phyloP scores from a whole-genome alignment of 2,329 filamentous ascomycete genomes.

The Massarina eburnea region DNA sequence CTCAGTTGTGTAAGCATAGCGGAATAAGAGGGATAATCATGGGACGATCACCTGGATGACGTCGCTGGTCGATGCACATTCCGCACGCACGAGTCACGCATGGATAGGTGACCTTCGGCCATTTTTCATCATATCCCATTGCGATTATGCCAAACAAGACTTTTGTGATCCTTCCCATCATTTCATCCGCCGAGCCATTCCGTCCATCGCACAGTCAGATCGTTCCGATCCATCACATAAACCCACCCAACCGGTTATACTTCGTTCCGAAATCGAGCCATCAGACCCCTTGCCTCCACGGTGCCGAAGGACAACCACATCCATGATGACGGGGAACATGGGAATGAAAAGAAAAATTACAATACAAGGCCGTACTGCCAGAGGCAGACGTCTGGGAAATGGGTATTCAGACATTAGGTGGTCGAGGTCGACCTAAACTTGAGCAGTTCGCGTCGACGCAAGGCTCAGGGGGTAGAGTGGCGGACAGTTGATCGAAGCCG shows the following conservation, averaged over 20 bases:
- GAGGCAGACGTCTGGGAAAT: constrained; percentile 13
- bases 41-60: no score
- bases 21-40: no score
- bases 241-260: neutral
- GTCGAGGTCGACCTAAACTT: constrained; percentile 28
- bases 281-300: neutral
- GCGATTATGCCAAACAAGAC: constrained; percentile 4
- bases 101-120: no score
- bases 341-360: neutral
- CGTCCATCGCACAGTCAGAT: neutral
- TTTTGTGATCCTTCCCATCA: neutral
- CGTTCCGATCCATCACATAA: neutral
- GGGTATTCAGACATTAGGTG: constrained; percentile 41
- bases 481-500: constrained; percentile 4
- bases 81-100: no score
- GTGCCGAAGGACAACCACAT: neutral
- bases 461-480: constrained; percentile 11
- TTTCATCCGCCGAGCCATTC: constrained; percentile 5
- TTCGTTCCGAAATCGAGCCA: neutral
- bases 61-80: no score
- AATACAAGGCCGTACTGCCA: constrained; percentile 4
- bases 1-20: no score
- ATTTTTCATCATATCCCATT: constrained; percentile 10
- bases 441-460: constrained; percentile 29
- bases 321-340: neutral